Conservation (phyloP, 2,329 filamentous ascomycete genomes). For the Nannizziopsis barbatae region DNA sequence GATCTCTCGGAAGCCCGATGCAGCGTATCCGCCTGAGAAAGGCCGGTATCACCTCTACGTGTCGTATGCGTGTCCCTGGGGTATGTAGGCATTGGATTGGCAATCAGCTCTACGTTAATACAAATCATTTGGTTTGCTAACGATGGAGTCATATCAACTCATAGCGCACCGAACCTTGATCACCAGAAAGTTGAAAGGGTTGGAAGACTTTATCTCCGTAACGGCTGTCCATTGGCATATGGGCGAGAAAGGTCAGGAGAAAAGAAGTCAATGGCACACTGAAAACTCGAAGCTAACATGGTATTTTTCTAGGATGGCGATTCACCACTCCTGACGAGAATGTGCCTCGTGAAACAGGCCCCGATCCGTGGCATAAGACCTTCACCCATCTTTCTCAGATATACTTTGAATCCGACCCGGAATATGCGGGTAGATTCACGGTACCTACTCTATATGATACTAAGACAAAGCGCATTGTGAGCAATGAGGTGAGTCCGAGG, state of each 20-base stretch:
- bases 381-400: constrained; percentile 66
- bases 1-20: constrained; percentile 60
- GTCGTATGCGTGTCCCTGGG: constrained; percentile 89
- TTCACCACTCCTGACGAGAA: constrained; percentile 57
- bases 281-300: constrained; percentile 7
- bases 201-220: constrained; percentile 68
- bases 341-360: constrained; percentile 43
- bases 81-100: constrained; percentile 25
- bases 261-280: neutral
- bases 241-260: constrained; percentile 47
- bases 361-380: constrained; percentile 46
- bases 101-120: neutral
- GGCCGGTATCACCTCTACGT: constrained; percentile 90
- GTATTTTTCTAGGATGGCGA: constrained; percentile 55
- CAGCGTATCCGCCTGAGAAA: constrained; percentile 73
- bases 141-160: constrained; percentile 5
- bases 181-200: constrained; percentile 76
- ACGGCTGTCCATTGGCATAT: constrained; percentile 93
- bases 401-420: constrained; percentile 62
- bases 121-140: neutral
- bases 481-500: constrained; percentile 57
- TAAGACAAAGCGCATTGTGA: constrained; percentile 63
- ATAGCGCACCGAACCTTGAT: constrained; percentile 76
- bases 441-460: constrained; percentile 73
- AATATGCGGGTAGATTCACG: constrained; percentile 71